A percentile compares a stretch with the other conserved stretches of the same genome.
Evolutionary conservation across 257 asterid species (phyloP).

Genomic region (Sherardia arvensis): DNA sequence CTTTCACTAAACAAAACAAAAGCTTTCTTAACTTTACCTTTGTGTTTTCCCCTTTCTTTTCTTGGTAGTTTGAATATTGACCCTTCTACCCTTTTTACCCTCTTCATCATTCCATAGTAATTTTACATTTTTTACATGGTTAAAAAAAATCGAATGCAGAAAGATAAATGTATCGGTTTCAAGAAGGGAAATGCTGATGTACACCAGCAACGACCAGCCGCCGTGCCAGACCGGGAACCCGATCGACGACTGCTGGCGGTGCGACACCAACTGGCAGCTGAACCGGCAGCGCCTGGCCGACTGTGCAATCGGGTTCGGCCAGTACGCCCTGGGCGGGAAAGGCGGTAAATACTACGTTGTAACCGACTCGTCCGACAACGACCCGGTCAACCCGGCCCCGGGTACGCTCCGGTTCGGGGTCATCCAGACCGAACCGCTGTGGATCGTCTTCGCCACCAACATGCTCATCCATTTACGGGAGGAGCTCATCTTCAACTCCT

Average conservation of each 20-base stretch:
- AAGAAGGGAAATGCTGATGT: constrained; percentile 47
- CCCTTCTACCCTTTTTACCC: not conserved
- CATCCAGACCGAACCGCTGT: constrained; percentile 60
- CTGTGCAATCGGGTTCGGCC: constrained; percentile 66
- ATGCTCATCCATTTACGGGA: constrained; percentile 53
- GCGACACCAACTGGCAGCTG: constrained; percentile 58
- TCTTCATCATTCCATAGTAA: not conserved
- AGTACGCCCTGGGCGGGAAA: constrained; percentile 63
- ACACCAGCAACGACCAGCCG: constrained; percentile 28
- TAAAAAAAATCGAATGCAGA: constrained; percentile 33
- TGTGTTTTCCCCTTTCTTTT: not conserved
- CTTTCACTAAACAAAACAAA: not conserved
- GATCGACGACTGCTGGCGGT: constrained; percentile 74
- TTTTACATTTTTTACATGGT: no score
- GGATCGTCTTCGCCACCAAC: constrained; percentile 59
- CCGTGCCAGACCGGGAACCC: constrained; percentile 60
- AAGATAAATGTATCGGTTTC: constrained; percentile 45
- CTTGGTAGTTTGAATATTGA: not conserved
- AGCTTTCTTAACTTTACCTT: not conserved
- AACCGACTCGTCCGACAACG: constrained; percentile 60
- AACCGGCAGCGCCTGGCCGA: constrained; percentile 65
- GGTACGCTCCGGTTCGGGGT: constrained; percentile 66
- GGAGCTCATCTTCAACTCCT: constrained; percentile 66
- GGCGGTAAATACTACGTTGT: constrained; percentile 65
- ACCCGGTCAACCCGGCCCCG: constrained; percentile 45